Evolutionary conservation across 495 filamentous ascomycete species (phyloP).

Genomic region (Hyphodiscus hymeniophilus): DNA sequence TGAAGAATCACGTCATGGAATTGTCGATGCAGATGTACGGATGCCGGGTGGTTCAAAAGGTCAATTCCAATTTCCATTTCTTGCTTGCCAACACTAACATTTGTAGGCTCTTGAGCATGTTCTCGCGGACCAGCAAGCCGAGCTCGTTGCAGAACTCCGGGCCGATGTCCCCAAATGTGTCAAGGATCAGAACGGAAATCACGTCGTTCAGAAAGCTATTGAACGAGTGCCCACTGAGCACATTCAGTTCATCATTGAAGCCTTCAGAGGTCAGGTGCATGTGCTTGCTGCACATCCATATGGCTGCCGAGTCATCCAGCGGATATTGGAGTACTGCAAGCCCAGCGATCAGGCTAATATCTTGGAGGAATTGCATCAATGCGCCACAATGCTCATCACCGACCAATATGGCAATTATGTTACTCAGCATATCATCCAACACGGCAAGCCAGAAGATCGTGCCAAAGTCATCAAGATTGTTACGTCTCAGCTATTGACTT

Average conservation of each 20-base stretch:
- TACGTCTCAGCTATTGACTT: constrained; percentile 57
- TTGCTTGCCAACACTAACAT: not conserved
- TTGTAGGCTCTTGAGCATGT: constrained; percentile 77
- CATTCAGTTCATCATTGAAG: constrained; percentile 82
- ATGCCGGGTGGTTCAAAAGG: constrained; percentile 90
- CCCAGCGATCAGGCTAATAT: constrained; percentile 61
- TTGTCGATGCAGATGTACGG: constrained; percentile 90
- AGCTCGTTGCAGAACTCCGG: constrained; percentile 76
- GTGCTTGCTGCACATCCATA: constrained; percentile 72
- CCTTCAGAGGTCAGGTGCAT: constrained; percentile 74
- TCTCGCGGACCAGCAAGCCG: constrained; percentile 80
- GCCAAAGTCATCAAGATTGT: constrained; percentile 65
- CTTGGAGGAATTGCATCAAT: constrained; percentile 70
- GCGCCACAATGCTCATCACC: constrained; percentile 62
- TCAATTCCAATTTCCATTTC: constrained; percentile 31
- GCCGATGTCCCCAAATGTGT: constrained; percentile 72
- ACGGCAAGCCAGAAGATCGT: constrained; percentile 70
- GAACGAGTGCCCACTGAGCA: constrained; percentile 74
- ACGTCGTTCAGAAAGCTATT: constrained; percentile 93
- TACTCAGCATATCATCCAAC: constrained; percentile 84
- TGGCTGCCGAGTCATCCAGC: constrained; percentile 89
- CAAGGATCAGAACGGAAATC: constrained; percentile 90
- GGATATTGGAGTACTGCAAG: constrained; percentile 81
- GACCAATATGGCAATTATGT: constrained; percentile 98
- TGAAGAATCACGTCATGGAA: constrained; percentile 74